A percentile compares a stretch with the other conserved stretches of the same genome.
phyloP scores from a whole-genome alignment of 1,284 basidiomycete genomes.

The Cutaneotrichosporon cyanovorans region DNA sequence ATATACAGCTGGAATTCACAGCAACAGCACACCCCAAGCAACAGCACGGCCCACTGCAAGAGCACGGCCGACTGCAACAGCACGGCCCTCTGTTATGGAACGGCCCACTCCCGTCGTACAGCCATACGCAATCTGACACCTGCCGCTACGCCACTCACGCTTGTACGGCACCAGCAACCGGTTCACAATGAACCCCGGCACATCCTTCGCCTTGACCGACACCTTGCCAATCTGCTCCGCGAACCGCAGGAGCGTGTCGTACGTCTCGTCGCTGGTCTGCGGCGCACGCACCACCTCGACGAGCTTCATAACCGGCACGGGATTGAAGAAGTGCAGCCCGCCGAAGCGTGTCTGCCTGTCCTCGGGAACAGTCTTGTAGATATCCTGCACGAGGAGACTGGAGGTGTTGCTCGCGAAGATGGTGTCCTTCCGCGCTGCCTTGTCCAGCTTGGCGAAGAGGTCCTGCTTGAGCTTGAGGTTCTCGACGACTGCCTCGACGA shows the following conservation, averaged over 20 bases:
- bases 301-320: slow-evolving; percentile 52
- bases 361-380: slow-evolving; percentile 42
- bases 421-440: slow-evolving; percentile 40
- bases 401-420: slow-evolving; percentile 56
- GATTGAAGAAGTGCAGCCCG: slow-evolving; percentile 53
- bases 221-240: slow-evolving; percentile 51
- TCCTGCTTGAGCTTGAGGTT: slow-evolving; percentile 52
- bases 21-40: too few species aligned
- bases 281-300: slow-evolving; percentile 52
- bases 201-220: slow-evolving; percentile 53
- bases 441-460: slow-evolving; percentile 51
- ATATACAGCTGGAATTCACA: too few species aligned
- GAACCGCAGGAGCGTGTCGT: slow-evolving; percentile 48
- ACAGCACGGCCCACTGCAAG: too few species aligned
- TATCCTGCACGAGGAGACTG: slow-evolving; percentile 50
- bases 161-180: slow-evolving; percentile 51
- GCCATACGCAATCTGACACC: too few species aligned
- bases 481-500: slow-evolving; percentile 56
- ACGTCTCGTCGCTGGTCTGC: slow-evolving; percentile 48
- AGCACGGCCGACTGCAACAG: too few species aligned
- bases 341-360: slow-evolving; percentile 45
- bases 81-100: too few species aligned
- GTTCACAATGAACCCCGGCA: slow-evolving; percentile 53
- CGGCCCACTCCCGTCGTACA: too few species aligned
- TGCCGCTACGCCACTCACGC: too few species aligned